Evolutionary conservation across 176 grass and related monocot genomes (phyloP).

Genomic region (Zoysia japonica): DNA sequence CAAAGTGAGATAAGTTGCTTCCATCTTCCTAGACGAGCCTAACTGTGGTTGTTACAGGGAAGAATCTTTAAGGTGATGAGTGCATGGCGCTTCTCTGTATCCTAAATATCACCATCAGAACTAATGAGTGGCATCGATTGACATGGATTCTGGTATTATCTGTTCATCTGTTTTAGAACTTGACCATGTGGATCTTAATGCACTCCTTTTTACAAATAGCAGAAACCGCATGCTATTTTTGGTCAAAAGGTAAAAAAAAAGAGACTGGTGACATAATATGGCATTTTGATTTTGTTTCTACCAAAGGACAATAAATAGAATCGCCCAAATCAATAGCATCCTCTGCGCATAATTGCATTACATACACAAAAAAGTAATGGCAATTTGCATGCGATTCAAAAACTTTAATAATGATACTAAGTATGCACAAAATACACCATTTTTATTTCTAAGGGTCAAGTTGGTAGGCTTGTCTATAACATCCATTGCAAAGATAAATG

Average conservation of each 20-base stretch:
- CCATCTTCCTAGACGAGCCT: constrained; percentile 12
- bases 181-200: not conserved
- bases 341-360: not conserved
- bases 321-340: constrained; percentile 2
- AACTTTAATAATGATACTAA: not conserved
- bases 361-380: not conserved
- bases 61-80: not conserved
- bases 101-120: not conserved
- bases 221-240: not conserved
- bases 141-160: not conserved
- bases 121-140: not conserved
- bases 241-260: not conserved
- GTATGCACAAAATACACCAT: not conserved
- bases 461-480: not conserved
- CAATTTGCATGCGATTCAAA: not conserved
- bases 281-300: not conserved
- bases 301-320: not conserved
- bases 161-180: not conserved
- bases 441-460: constrained; percentile 14
- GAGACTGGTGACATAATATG: not conserved
- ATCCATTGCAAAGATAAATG: not conserved
- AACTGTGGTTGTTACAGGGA: not conserved
- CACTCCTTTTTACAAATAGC: not conserved
- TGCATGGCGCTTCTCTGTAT: not conserved
- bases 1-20: not conserved